These are phyloP conservation scores for Diaporthe vexans DNA, from an alignment of 2,329 filamentous ascomycete genomes.

Conservation along the genomic window DNA sequence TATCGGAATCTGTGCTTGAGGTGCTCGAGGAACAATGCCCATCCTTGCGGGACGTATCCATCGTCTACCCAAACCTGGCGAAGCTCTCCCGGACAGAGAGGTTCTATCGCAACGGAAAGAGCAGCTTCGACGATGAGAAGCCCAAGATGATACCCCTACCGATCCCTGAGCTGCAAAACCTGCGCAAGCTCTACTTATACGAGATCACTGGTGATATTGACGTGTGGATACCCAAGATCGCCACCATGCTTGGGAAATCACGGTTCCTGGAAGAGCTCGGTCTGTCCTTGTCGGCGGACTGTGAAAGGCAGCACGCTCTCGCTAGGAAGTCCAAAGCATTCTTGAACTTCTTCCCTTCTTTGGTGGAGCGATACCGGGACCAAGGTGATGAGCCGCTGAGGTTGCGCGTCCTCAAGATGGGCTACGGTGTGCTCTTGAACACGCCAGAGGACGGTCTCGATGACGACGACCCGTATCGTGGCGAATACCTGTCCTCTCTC, in stretches of 20 bases:
- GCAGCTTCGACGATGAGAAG: constrained; percentile 17
- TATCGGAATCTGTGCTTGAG: constrained; percentile 15
- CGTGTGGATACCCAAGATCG: constrained; percentile 28
- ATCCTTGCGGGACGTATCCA: constrained; percentile 22
- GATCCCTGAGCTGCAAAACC: constrained; percentile 28
- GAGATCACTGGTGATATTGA: constrained; percentile 35
- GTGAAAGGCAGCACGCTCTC: constrained; percentile 24
- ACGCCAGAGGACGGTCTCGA: neutral
- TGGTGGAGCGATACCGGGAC: constrained; percentile 24
- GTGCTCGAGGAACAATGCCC: constrained; percentile 24
- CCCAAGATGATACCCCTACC: constrained; percentile 21
- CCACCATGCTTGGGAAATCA: constrained; percentile 29
- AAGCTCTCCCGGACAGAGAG: constrained; percentile 4
- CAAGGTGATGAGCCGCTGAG: constrained; percentile 30
- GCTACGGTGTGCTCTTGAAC: constrained; percentile 36
- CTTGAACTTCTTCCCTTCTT: constrained; percentile 26
- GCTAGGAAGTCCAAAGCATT: neutral
- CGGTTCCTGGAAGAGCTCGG: constrained; percentile 26
- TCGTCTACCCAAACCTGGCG: constrained; percentile 30
- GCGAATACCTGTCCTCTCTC: constrained; percentile 31
- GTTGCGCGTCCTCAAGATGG: constrained; percentile 35
- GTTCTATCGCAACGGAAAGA: constrained; percentile 9
- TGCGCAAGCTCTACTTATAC: constrained; percentile 35
- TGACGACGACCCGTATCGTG: neutral
- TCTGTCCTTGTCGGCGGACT: constrained; percentile 36